phyloP scores from a whole-genome alignment of 495 filamentous ascomycete genomes.

The Clavariopsis aquatica region DNA sequence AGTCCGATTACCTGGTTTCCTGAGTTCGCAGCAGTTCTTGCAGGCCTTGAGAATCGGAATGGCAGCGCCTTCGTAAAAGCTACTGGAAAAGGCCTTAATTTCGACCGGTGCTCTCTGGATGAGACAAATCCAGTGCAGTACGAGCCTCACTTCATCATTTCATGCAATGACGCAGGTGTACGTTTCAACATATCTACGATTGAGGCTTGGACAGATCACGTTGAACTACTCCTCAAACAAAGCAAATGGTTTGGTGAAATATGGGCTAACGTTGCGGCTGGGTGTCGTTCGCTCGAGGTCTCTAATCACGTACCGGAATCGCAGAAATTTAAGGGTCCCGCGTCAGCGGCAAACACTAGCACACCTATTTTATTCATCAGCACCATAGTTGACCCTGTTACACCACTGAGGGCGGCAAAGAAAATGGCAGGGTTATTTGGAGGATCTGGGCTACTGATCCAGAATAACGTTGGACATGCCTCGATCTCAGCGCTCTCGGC shows the following conservation, averaged over 20 bases:
- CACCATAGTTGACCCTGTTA: constrained; percentile 59
- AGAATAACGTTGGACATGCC: constrained; percentile 53
- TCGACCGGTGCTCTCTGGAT: constrained; percentile 26
- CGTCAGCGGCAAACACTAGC: constrained; percentile 49
- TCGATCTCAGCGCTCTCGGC: constrained; percentile 13
- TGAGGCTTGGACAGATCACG: constrained; percentile 49
- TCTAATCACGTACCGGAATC: constrained; percentile 51
- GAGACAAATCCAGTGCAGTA: not conserved
- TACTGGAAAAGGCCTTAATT: not conserved
- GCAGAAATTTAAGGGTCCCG: constrained; percentile 56
- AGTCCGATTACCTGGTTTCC: constrained; percentile 60
- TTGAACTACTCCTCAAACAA: constrained; percentile 44
- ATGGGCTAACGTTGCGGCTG: constrained; percentile 34
- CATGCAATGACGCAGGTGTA: constrained; percentile 57
- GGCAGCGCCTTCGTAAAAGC: constrained; percentile 54
- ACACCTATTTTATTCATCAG: constrained; percentile 56
- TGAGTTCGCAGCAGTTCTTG: constrained; percentile 55
- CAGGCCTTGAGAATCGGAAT: constrained; percentile 57
- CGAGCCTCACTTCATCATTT: constrained; percentile 6
- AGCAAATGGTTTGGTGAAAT: constrained; percentile 60
- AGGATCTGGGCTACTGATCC: constrained; percentile 54
- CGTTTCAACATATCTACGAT: constrained; percentile 58
- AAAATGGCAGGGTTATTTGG: constrained; percentile 55
- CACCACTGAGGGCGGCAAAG: constrained; percentile 52
- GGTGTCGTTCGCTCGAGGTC: constrained; percentile 46